Base-by-base conservation (phyloP, 2,329 filamentous ascomycete genomes). In the Apiospora rasikravindrae region DNA sequence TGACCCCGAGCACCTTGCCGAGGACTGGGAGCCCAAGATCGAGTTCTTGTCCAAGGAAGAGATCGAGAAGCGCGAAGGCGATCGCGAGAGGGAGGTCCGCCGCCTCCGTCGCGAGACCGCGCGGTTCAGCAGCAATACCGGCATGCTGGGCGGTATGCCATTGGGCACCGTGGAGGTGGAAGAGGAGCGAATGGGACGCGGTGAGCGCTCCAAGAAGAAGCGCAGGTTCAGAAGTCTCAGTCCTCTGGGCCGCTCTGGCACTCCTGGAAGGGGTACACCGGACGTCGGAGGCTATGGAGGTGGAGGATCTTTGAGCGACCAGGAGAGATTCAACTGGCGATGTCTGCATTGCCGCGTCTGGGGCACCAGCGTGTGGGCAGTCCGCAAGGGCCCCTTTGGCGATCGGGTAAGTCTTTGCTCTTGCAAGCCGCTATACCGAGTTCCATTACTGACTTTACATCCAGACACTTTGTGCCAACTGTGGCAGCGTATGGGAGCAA, bases 161-260 rank as follows among this genome's bases (percentile, higher is more conserved):
- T 85, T 90, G 72, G 83, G 84, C 47, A 84, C 87, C 5, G 84
- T 88, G 19, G 84, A 89, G 74, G 83, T 87, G 47, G 89, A 92
- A 75, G 89, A 98, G 79, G 94, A 97, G 79, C 89, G 94, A 5
- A 95, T 98, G 91, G 96, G 96, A 29, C 88, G 96, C 71, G 96
- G 96, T 33, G 96, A 98, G 83, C 87, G 96, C 66, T 96, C 93
- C 77, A 98, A 98, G 88, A 97, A 97, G 87, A 98, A 98, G 89
- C 89, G 94, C 75, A 89, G 95, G 37, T 97, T 98, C 85, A 90
- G 95, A 76, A 97, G 95, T 82, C 82, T 98, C 74, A 97, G 94
- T 79, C 96, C 96, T 0, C 83, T 91, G 26, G 93, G 89, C n/a
- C 88, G 91, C 74, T 85, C 88, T 45, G 88, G 88, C 22, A 93